These are phyloP conservation scores for Royoungia palumana DNA, from an alignment of 768 basidiomycete species.

Conservation along the genomic window DNA sequence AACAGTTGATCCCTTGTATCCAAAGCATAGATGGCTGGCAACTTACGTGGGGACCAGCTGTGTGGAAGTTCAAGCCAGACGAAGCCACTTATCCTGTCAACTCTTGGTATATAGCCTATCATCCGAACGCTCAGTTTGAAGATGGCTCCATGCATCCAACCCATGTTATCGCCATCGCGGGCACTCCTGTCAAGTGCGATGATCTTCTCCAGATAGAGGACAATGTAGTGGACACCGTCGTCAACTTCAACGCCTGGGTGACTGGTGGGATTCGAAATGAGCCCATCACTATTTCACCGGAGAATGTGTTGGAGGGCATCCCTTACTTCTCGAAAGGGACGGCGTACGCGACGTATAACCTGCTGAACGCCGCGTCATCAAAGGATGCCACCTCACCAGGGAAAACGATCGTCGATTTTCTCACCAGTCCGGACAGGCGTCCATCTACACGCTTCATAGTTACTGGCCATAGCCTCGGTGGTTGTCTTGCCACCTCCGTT, in stretches of 20 bases:
- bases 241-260: slow-evolving; percentile 11
- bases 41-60: slow-evolving; percentile 13
- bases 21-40: slow-evolving; percentile 3
- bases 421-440: not conserved
- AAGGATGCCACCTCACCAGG: not conserved
- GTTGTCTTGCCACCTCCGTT: slow-evolving; percentile 8
- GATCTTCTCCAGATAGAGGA: slow-evolving; percentile 4
- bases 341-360: not conserved
- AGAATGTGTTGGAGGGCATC: not conserved
- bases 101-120: slow-evolving; percentile 12
- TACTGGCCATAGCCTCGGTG: slow-evolving; percentile 13
- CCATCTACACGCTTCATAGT: not conserved
- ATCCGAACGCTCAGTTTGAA: slow-evolving; percentile 9
- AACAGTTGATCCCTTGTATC: not conserved
- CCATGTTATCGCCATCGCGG: slow-evolving; percentile 14
- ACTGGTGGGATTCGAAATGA: not conserved
- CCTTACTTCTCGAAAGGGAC: slow-evolving; percentile 4
- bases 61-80: slow-evolving; percentile 13
- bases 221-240: slow-evolving; percentile 6
- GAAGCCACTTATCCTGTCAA: slow-evolving; percentile 11
- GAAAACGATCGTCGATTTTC: slow-evolving; percentile 8
- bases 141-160: slow-evolving; percentile 7
- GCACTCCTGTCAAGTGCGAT: not conserved
- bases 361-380: not conserved
- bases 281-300: not conserved